Evolutionary conservation across 352 stramenopile genomes (phyloP).

Genomic region (Phytopythium boreale): DNA sequence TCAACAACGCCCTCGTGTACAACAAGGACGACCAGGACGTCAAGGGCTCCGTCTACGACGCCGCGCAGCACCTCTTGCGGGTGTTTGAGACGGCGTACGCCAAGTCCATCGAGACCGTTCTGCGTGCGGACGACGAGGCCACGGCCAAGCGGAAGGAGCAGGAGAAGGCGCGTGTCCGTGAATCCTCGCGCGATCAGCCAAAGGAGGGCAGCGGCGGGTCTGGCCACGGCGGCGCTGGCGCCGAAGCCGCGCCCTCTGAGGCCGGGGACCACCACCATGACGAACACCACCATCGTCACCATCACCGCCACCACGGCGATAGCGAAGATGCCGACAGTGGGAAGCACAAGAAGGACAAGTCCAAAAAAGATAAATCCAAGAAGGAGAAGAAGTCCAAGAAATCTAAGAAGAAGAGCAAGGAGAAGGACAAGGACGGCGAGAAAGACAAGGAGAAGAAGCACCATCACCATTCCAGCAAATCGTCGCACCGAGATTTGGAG

Average conservation of each 20-base stretch:
- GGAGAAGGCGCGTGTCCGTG: conserved; percentile 21
- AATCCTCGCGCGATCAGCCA: conserved; percentile 6
- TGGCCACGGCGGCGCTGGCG: conserved; percentile 6
- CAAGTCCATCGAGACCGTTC: conserved; percentile 66
- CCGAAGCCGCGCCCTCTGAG: conserved; percentile 15
- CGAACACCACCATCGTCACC: conserved; percentile 27
- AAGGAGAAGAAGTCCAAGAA: conserved; percentile 76
- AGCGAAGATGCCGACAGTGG: conserved; percentile 14
- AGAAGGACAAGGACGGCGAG: conserved; percentile 37
- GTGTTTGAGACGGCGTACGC: conserved; percentile 84
- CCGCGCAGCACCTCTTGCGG: conserved; percentile 70
- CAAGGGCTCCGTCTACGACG: conserved; percentile 75
- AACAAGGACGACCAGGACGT: conserved; percentile 77
- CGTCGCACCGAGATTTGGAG: conserved; percentile 14
- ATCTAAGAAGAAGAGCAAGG: conserved; percentile 70
- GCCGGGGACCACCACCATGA: conserved; percentile 8
- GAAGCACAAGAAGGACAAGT: conserved; percentile 59
- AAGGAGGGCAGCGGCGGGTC: conserved; percentile 6
- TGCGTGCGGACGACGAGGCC: conserved; percentile 31
- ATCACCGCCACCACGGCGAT: conserved; percentile 9
- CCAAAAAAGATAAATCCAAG: conserved; percentile 38
- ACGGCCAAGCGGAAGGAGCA: conserved; percentile 25
- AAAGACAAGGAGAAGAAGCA: conserved; percentile 32
- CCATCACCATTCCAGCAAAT: conserved; percentile 20
- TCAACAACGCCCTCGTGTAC: conserved; percentile 78